These are phyloP conservation scores for Sphaerulina vaccinii DNA, from an alignment of 2,329 filamentous ascomycete species.

Conservation along the genomic window DNA sequence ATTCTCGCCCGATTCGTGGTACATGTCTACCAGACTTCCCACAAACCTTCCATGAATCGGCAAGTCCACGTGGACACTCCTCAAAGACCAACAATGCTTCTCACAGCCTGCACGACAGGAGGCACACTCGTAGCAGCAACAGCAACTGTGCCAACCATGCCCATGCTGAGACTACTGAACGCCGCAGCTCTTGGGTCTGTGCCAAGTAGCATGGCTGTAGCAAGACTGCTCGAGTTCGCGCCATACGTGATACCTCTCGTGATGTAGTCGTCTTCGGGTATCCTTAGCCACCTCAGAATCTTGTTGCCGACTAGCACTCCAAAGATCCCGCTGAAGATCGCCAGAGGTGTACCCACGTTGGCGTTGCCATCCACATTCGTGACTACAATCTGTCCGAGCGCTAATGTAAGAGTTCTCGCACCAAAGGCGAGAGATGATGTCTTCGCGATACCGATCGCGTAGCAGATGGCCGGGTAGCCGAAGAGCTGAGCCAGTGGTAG, in stretches of 20 bases:
- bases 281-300: conserved; percentile 40
- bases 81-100: conserved; percentile 46
- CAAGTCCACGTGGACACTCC: no score
- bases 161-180: conserved; percentile 60
- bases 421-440: conserved; percentile 56
- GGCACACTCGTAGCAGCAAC: conserved; percentile 60
- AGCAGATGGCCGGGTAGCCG: conserved; percentile 57
- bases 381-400: conserved; percentile 58
- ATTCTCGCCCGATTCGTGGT: no score
- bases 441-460: conserved; percentile 55
- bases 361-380: conserved; percentile 57
- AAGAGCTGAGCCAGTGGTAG: conserved; percentile 57
- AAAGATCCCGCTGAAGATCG: conserved; percentile 60
- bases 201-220: conserved; percentile 56
- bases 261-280: conserved; percentile 57
- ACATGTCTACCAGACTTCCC: no score
- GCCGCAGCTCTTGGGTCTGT: conserved; percentile 60
- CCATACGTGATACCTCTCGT: conserved; percentile 63
- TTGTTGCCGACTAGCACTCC: conserved; percentile 56
- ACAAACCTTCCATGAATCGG: no score
- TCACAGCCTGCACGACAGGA: conserved; percentile 50
- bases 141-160: conserved; percentile 59
- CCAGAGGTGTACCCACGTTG: conserved; percentile 57
- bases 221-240: conserved; percentile 60
- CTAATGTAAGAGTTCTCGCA: conserved; percentile 58